A percentile compares a stretch with the other conserved stretches of the same genome.
These are phyloP conservation scores for Umbellularia californica DNA, from an alignment of 164 flowering plant genomes.

Conservation along the genomic window DNA sequence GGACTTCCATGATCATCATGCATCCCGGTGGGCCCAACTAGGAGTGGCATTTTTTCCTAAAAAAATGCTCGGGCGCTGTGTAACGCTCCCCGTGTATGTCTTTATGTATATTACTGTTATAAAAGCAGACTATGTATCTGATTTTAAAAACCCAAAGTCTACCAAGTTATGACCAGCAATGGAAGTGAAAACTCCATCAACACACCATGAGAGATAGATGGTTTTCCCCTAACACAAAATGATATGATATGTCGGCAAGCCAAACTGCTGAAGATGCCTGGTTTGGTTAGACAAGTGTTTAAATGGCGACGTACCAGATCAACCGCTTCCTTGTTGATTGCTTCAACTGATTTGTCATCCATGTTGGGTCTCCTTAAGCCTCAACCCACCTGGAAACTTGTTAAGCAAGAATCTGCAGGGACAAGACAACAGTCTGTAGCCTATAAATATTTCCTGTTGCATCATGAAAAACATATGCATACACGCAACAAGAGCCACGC, in stretches of 20 bases:
- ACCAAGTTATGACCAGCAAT: neutral
- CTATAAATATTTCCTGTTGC: conserved; percentile 7
- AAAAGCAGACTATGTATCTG: too few relatives aligned
- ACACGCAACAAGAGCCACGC: neutral
- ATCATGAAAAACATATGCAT: neutral
- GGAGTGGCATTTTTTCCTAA: too few relatives aligned
- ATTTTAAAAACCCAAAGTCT: neutral
- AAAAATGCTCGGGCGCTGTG: too few relatives aligned
- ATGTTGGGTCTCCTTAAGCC: conserved; percentile 22
- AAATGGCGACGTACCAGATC: conserved; percentile 47
- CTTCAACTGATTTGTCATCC: conserved; percentile 42
- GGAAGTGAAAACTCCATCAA: neutral
- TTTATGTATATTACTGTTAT: too few relatives aligned
- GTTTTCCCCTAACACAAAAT: too few relatives aligned
- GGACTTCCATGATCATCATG: too few relatives aligned
- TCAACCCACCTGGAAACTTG: conserved; percentile 8
- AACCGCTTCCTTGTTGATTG: conserved; percentile 47
- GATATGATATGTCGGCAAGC: too few relatives aligned
- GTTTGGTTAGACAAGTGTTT: neutral
- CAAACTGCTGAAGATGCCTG: neutral
- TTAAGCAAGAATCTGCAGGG: conserved; percentile 4
- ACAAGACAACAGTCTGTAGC: neutral
- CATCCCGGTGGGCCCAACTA: too few relatives aligned
- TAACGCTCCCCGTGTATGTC: too few relatives aligned
- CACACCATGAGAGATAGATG: too few relatives aligned